phyloP scores from a whole-genome alignment of 345 rosid genomes.

The Turritis glabra region DNA sequence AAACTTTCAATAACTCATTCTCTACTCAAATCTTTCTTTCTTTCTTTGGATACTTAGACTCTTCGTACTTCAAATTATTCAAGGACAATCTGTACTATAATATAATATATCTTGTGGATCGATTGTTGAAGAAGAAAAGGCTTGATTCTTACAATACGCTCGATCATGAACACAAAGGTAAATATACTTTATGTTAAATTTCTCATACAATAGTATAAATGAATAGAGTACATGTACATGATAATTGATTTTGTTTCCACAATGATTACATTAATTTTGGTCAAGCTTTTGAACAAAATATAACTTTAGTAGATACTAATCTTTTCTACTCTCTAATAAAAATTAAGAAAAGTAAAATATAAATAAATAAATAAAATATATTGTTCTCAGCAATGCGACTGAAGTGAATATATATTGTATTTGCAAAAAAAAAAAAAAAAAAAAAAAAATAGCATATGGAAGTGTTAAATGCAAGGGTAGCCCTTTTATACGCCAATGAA shows the following conservation, averaged over 20 bases:
- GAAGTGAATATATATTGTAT: not conserved
- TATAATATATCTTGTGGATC: constrained; percentile 38
- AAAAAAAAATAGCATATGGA: constrained; percentile 36
- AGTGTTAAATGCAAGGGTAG: constrained; percentile 30
- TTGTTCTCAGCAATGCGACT: not conserved
- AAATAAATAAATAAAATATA: not conserved
- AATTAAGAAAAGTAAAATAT: not conserved
- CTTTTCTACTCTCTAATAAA: not conserved
- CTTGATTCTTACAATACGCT: constrained; percentile 24
- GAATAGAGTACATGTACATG: not conserved
- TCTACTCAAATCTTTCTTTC: constrained; percentile 38
- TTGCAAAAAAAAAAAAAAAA: not conserved
- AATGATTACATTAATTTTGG: not conserved
- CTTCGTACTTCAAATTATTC: constrained; percentile 7
- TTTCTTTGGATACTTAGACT: constrained; percentile 25
- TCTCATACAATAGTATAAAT: not conserved
- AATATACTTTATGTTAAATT: constrained; percentile 17
- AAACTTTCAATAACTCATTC: constrained; percentile 25
- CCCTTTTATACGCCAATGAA: constrained; percentile 67
- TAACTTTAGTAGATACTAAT: not conserved
- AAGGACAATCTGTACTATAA: constrained; percentile 24
- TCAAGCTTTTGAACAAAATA: not conserved
- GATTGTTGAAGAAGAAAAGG: constrained; percentile 56
- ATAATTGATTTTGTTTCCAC: not conserved
- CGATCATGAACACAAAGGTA: constrained; percentile 36